These are phyloP conservation scores for Agrostemma githago DNA, from an alignment of 148 eudicot genomes.

Conservation along the genomic window DNA sequence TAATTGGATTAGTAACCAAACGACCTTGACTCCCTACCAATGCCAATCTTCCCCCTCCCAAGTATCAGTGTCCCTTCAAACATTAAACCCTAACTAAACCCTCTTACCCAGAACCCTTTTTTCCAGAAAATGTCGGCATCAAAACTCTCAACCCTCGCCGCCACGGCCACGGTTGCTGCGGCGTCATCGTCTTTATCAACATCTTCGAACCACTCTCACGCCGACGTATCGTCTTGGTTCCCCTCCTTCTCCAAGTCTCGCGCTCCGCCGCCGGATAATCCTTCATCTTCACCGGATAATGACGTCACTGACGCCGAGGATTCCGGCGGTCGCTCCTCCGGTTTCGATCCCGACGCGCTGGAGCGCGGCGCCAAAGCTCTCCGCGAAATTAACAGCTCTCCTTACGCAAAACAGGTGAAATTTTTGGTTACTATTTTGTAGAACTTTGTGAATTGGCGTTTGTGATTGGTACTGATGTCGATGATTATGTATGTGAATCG, in stretches of 20 bases:
- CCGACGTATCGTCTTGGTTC: slow-evolving; percentile 57
- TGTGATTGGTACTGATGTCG: background rate
- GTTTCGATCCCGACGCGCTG: slow-evolving; percentile 67
- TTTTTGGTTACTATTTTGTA: too few species aligned
- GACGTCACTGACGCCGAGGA: slow-evolving; percentile 35
- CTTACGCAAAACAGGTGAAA: slow-evolving; percentile 50
- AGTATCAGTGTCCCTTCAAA: slow-evolving; percentile 1
- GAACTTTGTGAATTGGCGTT: background rate
- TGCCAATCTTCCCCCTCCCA: too few species aligned
- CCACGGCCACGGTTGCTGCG: slow-evolving; percentile 43
- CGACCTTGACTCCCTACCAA: too few species aligned
- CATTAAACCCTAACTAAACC: slow-evolving; percentile 27
- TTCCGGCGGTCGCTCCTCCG: slow-evolving; percentile 31
- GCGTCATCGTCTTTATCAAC: slow-evolving; percentile 39
- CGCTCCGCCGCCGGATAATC: slow-evolving; percentile 13
- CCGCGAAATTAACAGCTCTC: slow-evolving; percentile 64
- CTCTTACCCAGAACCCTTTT: background rate
- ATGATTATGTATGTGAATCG: background rate
- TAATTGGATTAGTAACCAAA: too few species aligned
- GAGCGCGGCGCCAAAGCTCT: slow-evolving; percentile 83
- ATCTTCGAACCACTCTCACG: slow-evolving; percentile 35
- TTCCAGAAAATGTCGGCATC: slow-evolving; percentile 38
- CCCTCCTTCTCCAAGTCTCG: slow-evolving; percentile 44
- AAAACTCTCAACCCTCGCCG: slow-evolving; percentile 39
- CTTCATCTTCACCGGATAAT: slow-evolving; percentile 17